These are phyloP conservation scores for Friedmanniomyces endolithicus DNA, from an alignment of 495 filamentous ascomycete genomes.

Conservation along the genomic window DNA sequence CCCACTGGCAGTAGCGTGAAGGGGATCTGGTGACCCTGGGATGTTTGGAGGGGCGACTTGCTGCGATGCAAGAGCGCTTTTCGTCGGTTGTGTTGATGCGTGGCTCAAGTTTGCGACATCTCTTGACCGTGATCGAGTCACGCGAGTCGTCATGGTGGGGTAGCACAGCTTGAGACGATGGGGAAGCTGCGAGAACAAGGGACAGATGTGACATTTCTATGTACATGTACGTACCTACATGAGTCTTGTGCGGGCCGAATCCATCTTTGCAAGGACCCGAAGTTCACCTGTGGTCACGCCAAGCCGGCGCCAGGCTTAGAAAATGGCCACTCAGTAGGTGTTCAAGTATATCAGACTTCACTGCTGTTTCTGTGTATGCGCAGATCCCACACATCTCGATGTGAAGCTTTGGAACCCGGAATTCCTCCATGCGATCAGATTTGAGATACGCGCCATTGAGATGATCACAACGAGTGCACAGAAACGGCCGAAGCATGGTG, in stretches of 20 bases:
- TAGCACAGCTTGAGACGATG: no score
- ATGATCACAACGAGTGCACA: slow-evolving; percentile 5
- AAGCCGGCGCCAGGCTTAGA: no score
- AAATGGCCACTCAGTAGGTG: no score
- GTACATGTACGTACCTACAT: no score
- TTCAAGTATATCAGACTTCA: no score
- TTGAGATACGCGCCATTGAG: neutral
- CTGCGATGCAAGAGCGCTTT: neutral
- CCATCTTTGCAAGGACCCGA: neutral
- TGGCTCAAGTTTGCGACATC: neutral
- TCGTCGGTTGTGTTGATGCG: neutral
- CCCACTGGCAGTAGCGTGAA: neutral
- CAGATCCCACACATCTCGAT: no score
- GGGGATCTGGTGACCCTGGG: neutral
- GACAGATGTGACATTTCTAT: neutral
- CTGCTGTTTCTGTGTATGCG: no score
- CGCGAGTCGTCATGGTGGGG: neutral
- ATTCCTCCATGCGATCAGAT: neutral
- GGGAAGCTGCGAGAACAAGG: neutral
- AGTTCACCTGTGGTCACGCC: no score
- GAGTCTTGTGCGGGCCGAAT: neutral
- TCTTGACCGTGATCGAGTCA: neutral
- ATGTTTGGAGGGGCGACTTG: neutral
- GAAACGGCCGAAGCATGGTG: slow-evolving; percentile 4
- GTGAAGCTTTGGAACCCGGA: slow-evolving; percentile 10